Evolutionary conservation across 2,329 filamentous ascomycete species (phyloP).

Genomic region (Nigrospora sphaerica): DNA sequence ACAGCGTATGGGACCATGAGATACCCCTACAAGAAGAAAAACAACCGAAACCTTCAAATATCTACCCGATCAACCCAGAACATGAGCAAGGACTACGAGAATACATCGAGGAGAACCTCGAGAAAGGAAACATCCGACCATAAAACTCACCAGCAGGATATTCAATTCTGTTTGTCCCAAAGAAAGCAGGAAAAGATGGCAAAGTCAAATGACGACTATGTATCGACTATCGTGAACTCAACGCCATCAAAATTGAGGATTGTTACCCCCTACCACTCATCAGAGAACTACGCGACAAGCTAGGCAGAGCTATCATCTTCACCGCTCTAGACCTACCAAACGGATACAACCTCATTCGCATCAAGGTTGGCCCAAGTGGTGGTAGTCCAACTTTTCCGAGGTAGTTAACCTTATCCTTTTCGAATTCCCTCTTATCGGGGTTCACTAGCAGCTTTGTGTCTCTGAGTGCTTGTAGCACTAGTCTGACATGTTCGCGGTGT

Average conservation of each 20-base stretch:
- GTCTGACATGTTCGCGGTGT: too few relatives aligned
- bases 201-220: too few relatives aligned
- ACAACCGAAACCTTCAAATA: too few relatives aligned
- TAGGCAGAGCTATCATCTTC: constrained; percentile 8
- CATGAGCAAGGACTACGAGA: constrained; percentile 1
- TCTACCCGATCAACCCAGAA: too few relatives aligned
- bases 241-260: constrained; percentile 16
- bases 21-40: too few relatives aligned
- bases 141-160: background rate
- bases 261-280: constrained; percentile 14
- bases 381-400: constrained; percentile 17
- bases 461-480: too few relatives aligned
- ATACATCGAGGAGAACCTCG: background rate
- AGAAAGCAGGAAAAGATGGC: constrained; percentile 8
- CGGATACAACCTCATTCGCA: constrained; percentile 7
- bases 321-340: constrained; percentile 6
- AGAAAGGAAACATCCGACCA: too few relatives aligned
- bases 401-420: constrained; percentile 6
- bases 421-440: constrained; percentile 6
- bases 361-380: constrained; percentile 14
- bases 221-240: constrained; percentile 11
- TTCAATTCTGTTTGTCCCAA: constrained; percentile 11
- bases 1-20: too few relatives aligned
- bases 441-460: background rate
- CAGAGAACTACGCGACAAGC: constrained; percentile 8